These are phyloP conservation scores for Aphanomyces invadans DNA, from an alignment of 352 stramenopile species.

Conservation along the genomic window DNA sequence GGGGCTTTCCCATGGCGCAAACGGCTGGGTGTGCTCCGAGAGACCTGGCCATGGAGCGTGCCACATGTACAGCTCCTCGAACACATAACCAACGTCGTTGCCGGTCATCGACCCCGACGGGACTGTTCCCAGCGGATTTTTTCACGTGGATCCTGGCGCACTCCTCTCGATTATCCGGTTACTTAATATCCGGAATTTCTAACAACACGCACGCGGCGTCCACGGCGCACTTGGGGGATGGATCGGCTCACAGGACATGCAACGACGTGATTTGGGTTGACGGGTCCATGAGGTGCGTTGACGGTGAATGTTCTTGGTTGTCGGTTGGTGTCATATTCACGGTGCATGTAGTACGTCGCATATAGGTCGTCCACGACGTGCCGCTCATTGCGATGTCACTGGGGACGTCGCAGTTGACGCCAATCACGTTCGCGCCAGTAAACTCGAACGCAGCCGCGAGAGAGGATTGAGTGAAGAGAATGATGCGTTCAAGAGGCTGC, in stretches of 20 bases:
- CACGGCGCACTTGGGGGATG: no score
- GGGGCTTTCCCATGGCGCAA: slow-evolving; percentile 66
- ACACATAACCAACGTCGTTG: slow-evolving; percentile 59
- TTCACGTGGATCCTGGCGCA: neutral
- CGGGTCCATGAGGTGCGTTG: neutral
- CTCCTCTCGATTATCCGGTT: neutral
- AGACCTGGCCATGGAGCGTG: slow-evolving; percentile 49
- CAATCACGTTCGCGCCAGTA: neutral
- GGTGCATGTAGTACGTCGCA: slow-evolving; percentile 87
- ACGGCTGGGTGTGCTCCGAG: slow-evolving; percentile 46
- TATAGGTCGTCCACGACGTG: slow-evolving; percentile 92
- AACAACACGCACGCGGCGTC: no score
- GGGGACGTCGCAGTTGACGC: slow-evolving; percentile 6
- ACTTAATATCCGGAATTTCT: no score
- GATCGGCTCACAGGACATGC: neutral
- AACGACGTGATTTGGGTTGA: neutral
- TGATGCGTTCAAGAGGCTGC: slow-evolving; percentile 2
- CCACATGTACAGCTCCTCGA: slow-evolving; percentile 76
- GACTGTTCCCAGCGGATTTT: no score
- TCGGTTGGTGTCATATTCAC: slow-evolving; percentile 44
- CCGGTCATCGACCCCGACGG: no score
- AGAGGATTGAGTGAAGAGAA: neutral
- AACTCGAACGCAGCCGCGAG: neutral
- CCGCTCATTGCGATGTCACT: slow-evolving; percentile 30
- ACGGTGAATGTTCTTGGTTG: neutral